Base-by-base conservation (phyloP, 2,329 filamentous ascomycete species). In the Colletotrichum sansevieriae region DNA sequence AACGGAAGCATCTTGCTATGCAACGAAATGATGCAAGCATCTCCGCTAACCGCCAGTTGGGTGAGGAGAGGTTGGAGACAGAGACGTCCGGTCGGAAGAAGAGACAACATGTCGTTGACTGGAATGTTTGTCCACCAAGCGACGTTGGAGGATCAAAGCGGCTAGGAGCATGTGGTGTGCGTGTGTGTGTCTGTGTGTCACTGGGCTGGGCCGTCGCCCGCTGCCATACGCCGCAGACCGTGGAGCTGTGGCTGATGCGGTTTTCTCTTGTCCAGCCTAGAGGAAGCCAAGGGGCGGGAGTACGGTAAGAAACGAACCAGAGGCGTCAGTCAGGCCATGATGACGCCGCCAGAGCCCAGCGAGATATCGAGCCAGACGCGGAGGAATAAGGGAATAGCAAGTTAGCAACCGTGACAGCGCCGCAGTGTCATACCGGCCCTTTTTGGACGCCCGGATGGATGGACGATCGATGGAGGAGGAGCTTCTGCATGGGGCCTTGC, bases 251-350 rank as follows among this genome's bases (percentile, higher is more conserved):
- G 60, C 60, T 64, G 65, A 41, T 52, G 18, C 33, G 20, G 35
- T 54, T 18, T 20, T 12, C 20, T n/a, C 25, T 47, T 47, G 20
- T 43, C 59, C 41, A 35, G 18, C 20, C 54, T 13, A 46, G 46
- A 15, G n/a, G 15, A 44, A n/a, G n/a, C n/a, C n/a, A n/a, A n/a
- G n/a, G n/a, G n/a, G n/a, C 29, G 46, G 46, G 35, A 55, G 60
- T 15, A 41, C 37, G 61, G 39, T 33, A 39, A 61, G 15, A 13
- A 39, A 44, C 25, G 43, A 55, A 37, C 55, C 39, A 65, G 60
- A 13, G 65, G 49, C 39, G 64, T 68, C 68, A 68, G 64, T 68
- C 68, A 68, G 64, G 55, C 68, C 65, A 70, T 60, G 49, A 70
- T 70, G 68, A 68, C 68, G n/a, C n/a, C n/a, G n/a, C n/a, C n/a